Base-by-base conservation (phyloP, 345 rosid species). In the Theobroma cacao region DNA sequence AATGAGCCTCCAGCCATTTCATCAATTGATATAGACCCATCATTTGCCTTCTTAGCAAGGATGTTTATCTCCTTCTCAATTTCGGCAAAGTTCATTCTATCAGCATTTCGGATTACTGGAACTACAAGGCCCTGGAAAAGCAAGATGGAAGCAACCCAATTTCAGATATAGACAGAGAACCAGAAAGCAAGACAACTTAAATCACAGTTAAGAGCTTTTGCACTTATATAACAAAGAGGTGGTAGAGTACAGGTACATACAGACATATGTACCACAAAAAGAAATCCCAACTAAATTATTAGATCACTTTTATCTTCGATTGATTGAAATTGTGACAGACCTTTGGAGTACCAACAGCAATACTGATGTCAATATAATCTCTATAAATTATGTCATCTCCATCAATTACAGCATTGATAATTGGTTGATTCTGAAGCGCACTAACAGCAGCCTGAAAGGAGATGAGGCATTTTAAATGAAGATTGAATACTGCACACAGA, bases 1-100 rank as follows among this genome's bases (percentile, higher is more conserved):
- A 93, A 93, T 77, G 98, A 82, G 66, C 98, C 98, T 71, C 98
- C 98, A 60, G 98, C 98, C 98, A 95, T 95, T 81, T 95, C 98
- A 79, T 95, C 98, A 43, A 95, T 95, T 72, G 98, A 95, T 74
- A 95, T 90, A 33, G 97, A 86, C 34, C 98, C 98, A 79, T 90
- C 92, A 80, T 70, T 90, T 79, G 98, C 98, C 86, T 93, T 95
- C 85, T 87, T 95, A 31, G 98, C 98, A 65, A 95, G 94, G 43
- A 86, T 83, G 85, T 93, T 95, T 73, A 95, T 95, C 62, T 82
- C 92, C 84, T 95, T 93, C 89, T 95, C 98, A 15, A 95, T 90
- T 58, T 92, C 98, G 68, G 97, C 98, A 80, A 91, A 93, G 81
- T 93, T 91, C 96, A 93, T 93, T 56, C 56, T 76, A 8, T 82